Conservation (phyloP, 140 eudicot genomes). For the Erigeron philadelphicus region DNA sequence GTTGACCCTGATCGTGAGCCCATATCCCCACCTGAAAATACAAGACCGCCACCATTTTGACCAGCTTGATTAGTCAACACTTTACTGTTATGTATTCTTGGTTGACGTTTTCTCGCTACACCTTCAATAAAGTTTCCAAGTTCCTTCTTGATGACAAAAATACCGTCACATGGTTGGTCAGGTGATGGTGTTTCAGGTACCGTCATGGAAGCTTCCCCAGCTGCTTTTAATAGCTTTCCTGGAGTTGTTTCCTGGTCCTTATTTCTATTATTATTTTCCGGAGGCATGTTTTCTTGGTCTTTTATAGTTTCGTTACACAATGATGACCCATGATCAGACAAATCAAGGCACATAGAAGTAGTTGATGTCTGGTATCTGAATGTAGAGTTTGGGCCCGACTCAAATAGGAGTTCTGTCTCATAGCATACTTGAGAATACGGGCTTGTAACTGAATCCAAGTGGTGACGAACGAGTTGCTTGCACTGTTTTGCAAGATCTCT, state of each 20-base stretch:
- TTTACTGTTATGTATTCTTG: constrained; percentile 41
- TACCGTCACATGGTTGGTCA: constrained; percentile 36
- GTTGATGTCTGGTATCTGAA: constrained; percentile 31
- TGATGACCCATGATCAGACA: constrained; percentile 23
- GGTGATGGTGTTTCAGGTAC: constrained; percentile 42
- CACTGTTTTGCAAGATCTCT: constrained; percentile 70
- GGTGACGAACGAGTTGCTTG: constrained; percentile 83
- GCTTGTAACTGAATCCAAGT: constrained; percentile 94
- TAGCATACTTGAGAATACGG: constrained; percentile 86
- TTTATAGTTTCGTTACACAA: constrained; percentile 7
- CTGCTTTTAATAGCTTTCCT: constrained; percentile 36
- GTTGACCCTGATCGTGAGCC: constrained; percentile 59
- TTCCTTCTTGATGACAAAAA: constrained; percentile 57
- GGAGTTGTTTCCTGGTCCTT: constrained; percentile 32
- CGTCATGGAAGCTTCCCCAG: constrained; percentile 33
- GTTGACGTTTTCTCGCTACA: constrained; percentile 73
- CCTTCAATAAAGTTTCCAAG: constrained; percentile 59
- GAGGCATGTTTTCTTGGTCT: constrained; percentile 36
- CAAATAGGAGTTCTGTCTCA: constrained; percentile 38
- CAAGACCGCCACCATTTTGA: constrained; percentile 44
- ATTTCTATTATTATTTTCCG: constrained; percentile 22
- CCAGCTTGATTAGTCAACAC: constrained; percentile 33
- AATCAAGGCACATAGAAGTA: constrained; percentile 25
- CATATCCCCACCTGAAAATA: constrained; percentile 25
- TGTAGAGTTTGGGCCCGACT: constrained; percentile 35